Evolutionary conservation across 1,284 basidiomycete genomes (phyloP).

Genomic region (Inonotus hispidus): DNA sequence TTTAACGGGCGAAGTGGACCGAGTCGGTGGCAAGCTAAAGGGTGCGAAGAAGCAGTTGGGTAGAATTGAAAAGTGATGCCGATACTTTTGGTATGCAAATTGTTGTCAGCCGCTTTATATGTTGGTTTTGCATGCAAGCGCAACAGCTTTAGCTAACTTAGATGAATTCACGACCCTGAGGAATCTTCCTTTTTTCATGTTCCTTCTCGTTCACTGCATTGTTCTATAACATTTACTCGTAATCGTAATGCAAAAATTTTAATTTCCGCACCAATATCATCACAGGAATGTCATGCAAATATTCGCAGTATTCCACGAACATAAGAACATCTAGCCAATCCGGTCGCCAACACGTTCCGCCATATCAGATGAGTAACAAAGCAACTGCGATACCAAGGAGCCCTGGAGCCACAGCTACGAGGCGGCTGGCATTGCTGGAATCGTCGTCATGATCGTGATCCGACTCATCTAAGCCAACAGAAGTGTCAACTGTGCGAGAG

Average conservation of each 20-base stretch:
- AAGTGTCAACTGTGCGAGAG: conserved; percentile 16
- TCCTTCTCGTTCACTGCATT: too few species aligned
- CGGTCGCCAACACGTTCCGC: neutral
- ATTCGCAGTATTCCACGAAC: neutral
- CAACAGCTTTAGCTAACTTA: too few species aligned
- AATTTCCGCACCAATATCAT: neutral
- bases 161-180: too few species aligned
- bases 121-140: neutral
- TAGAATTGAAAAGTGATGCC: conserved; percentile 39
- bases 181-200: too few species aligned
- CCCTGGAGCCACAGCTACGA: neutral
- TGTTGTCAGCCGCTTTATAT: neutral
- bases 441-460: neutral
- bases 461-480: neutral
- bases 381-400: conserved; percentile 2
- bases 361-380: neutral
- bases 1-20: conserved; percentile 69
- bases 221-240: too few species aligned
- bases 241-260: too few species aligned
- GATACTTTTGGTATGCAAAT: neutral
- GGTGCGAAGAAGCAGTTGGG: conserved; percentile 79
- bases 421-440: neutral
- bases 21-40: conserved; percentile 72
- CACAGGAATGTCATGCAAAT: neutral
- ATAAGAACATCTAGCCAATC: neutral